Base-by-base conservation (phyloP, 2,329 filamentous ascomycete genomes). In the Neurospora crassa region DNA sequence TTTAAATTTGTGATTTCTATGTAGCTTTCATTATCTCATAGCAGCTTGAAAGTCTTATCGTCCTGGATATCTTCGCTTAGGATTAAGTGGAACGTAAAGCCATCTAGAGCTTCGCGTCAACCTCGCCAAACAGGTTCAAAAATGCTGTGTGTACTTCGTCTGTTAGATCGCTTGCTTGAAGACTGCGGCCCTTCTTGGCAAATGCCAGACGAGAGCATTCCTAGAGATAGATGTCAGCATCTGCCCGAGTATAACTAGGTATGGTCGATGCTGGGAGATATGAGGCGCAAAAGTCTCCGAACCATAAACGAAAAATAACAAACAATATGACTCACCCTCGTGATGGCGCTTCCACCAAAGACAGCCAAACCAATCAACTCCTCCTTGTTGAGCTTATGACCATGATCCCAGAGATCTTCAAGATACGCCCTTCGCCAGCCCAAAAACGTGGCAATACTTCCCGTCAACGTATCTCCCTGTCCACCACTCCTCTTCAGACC, bases 401-500 rank as follows among this genome's bases (percentile, higher is more conserved):
- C 84, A 81, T 72, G 88, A 10, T 88, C 89, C 95, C 95, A 98
- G 4, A 97, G 81, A 40, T 86, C 85, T 71, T 97, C 92, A 70
- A 93, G 84, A 80, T 99, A 99, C 29, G 93, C 93, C 79, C 90
- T 90, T 73, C 95, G 87, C 90, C 95, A 99, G 1, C 89, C 94
- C 74, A 98, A 81, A 75, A 99, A 89, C 3, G 96, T 98, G 1
- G 92, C 96, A 74, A 99, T 83, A 42, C 90, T 90, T 1, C 96
- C 96, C 0, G 96, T 98, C 75, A 99, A 83, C 4, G 96, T 98
- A 82, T 99, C 96, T 1, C 96, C 96, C 82, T 99, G 96, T 0
- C 96, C 96, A 68, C 95, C 96, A 71, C 92, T 95, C 74, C 96
- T 86, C 87, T 99, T 99, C 80, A 89, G 82, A 0, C 95, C 95